phyloP scores from a whole-genome alignment of 768 basidiomycete species.

The Paxillus ammoniavirescens region DNA sequence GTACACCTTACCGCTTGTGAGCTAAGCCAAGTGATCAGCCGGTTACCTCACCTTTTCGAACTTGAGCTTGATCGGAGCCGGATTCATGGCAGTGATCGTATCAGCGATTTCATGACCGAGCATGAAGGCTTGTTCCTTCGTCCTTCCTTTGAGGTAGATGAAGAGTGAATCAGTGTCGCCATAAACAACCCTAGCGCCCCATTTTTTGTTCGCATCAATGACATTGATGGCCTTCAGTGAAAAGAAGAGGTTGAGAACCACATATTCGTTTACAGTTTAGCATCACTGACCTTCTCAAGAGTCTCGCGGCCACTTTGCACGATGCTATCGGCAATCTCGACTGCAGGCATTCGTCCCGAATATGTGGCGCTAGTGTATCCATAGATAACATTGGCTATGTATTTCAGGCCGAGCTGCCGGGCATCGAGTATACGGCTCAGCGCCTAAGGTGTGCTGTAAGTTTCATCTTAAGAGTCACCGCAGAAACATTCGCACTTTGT shows the following conservation, averaged over 20 bases:
- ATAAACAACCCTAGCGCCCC: slow-evolving; percentile 93
- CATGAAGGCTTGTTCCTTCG: slow-evolving; percentile 90
- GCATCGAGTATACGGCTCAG: slow-evolving; percentile 80
- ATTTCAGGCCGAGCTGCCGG: slow-evolving; percentile 90
- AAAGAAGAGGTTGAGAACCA: background rate
- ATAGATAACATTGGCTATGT: slow-evolving; percentile 92
- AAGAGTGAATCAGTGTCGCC: slow-evolving; percentile 98
- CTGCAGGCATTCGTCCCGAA: slow-evolving; percentile 97
- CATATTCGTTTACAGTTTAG: background rate
- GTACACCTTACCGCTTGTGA: slow-evolving; percentile 64
- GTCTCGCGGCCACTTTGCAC: slow-evolving; percentile 97
- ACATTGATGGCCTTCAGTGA: slow-evolving; percentile 70
- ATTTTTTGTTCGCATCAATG: slow-evolving; percentile 74
- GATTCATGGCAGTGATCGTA: slow-evolving; percentile 81
- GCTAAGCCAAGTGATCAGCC: background rate
- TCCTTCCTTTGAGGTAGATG: slow-evolving; percentile 84
- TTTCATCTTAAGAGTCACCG: background rate
- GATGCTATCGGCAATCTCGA: slow-evolving; percentile 97
- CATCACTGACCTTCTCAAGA: slow-evolving; percentile 72
- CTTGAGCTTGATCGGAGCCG: slow-evolving; percentile 90
- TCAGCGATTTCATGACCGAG: slow-evolving; percentile 94
- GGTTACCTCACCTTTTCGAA: slow-evolving; percentile 80
- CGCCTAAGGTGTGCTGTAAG: slow-evolving; percentile 43
- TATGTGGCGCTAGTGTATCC: slow-evolving; percentile 94
- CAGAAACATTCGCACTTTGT: slow-evolving; percentile 57